Percentiles rank a stretch among this genome's conserved stretches.
These are phyloP conservation scores for Betula pendula DNA, from an alignment of 306 rosid species.

Conservation along the genomic window DNA sequence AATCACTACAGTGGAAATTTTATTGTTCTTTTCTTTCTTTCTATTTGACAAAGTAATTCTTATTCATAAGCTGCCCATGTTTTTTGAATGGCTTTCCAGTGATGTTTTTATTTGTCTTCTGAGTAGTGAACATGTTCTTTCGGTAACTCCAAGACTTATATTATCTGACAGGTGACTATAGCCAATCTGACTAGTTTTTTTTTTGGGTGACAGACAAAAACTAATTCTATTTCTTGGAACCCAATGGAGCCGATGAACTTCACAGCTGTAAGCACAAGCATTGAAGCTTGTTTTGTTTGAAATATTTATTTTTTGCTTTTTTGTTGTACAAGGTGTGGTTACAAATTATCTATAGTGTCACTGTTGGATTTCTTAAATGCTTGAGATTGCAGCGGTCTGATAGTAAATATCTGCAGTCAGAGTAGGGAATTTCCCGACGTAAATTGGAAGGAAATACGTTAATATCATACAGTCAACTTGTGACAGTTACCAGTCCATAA, in stretches of 20 bases:
- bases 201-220: constrained; percentile 67
- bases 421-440: background rate
- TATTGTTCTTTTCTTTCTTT: background rate
- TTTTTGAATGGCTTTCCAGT: background rate
- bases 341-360: background rate
- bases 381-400: background rate
- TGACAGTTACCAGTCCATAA: background rate
- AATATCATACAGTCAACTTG: background rate
- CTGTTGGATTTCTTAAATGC: background rate
- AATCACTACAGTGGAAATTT: background rate
- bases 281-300: constrained; percentile 10
- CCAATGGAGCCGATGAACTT: constrained; percentile 98
- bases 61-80: background rate
- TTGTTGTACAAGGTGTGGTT: constrained; percentile 1
- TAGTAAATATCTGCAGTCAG: constrained; percentile 3
- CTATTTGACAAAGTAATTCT: background rate
- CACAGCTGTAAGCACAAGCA: constrained; percentile 70
- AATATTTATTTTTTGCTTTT: constrained; percentile 3
- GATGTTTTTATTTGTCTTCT: background rate
- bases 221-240: constrained; percentile 87
- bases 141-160: background rate
- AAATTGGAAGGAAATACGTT: background rate
- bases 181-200: constrained; percentile 37
- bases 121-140: background rate
- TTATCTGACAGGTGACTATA: constrained; percentile 14